A percentile compares a stretch with the other conserved stretches of the same genome.
phyloP scores from a whole-genome alignment of 768 basidiomycete species.

The Suillus cothurnatus region DNA sequence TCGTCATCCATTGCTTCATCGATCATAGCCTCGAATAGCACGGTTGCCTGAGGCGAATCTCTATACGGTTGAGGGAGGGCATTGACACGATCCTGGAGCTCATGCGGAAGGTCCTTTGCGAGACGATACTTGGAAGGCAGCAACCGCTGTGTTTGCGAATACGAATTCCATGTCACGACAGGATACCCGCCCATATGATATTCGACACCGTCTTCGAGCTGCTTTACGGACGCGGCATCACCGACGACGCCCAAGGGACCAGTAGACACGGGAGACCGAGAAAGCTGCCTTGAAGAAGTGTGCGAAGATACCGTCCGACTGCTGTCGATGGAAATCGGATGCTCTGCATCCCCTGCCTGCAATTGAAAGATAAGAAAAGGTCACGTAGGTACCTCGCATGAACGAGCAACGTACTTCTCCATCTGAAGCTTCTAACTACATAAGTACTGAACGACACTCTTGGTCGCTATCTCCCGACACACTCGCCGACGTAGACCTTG shows the following conservation, averaged over 20 bases:
- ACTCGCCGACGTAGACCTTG: slow-evolving; percentile 12
- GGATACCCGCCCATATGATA: slow-evolving; percentile 13
- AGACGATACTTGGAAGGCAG: slow-evolving; percentile 28
- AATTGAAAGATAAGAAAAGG: not conserved
- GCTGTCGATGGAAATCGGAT: not conserved
- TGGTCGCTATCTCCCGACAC: slow-evolving; percentile 15
- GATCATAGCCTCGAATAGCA: slow-evolving; percentile 67
- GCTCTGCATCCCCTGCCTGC: not conserved
- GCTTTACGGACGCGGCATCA: not conserved
- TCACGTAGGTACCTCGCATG: not conserved
- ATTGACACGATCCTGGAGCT: slow-evolving; percentile 70
- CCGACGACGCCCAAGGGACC: not conserved
- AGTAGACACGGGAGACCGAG: slow-evolving; percentile 1
- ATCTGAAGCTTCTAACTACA: not conserved
- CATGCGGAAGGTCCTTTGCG: slow-evolving; percentile 58
- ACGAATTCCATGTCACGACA: slow-evolving; percentile 26
- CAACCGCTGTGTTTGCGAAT: slow-evolving; percentile 18
- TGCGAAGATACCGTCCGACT: slow-evolving; percentile 4
- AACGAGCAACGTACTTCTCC: not conserved
- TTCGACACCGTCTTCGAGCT: not conserved
- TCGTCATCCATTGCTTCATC: slow-evolving; percentile 66
- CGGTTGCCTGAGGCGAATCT: slow-evolving; percentile 44
- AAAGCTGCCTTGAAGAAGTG: slow-evolving; percentile 1
- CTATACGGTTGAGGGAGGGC: slow-evolving; percentile 43
- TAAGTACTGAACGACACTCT: not conserved